Percentiles rank a stretch among this genome's conserved stretches.
Conservation (phyloP, 2,329 filamentous ascomycete genomes). For the Pseudogymnoascus sp. region DNA sequence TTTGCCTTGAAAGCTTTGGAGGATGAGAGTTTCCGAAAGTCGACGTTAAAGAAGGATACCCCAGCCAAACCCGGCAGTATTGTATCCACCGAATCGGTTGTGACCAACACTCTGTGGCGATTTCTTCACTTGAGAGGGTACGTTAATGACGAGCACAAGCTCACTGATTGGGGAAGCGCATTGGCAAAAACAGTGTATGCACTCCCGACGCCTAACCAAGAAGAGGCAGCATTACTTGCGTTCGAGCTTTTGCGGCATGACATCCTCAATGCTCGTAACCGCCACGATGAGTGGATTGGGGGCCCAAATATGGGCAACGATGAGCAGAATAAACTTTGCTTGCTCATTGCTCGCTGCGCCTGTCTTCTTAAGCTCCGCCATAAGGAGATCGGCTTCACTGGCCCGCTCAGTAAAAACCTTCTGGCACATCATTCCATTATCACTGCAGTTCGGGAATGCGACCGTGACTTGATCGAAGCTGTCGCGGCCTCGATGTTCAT, state of each 20-base stretch:
- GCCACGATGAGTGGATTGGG: slow-evolving; percentile 45
- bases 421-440: slow-evolving; percentile 79
- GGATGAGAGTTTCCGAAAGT: slow-evolving; percentile 59
- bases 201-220: slow-evolving; percentile 47
- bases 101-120: slow-evolving; percentile 70
- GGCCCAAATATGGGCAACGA: slow-evolving; percentile 49
- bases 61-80: slow-evolving; percentile 26
- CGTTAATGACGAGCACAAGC: slow-evolving; percentile 64
- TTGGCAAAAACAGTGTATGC: slow-evolving; percentile 60
- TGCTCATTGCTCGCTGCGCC: slow-evolving; percentile 79
- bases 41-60: slow-evolving; percentile 53
- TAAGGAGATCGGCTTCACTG: slow-evolving; percentile 81
- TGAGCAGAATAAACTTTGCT: slow-evolving; percentile 66
- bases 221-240: slow-evolving; percentile 73
- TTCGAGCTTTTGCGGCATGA: slow-evolving; percentile 77
- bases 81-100: slow-evolving; percentile 60
- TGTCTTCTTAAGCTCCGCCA: slow-evolving; percentile 77
- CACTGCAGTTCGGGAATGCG: slow-evolving; percentile 65
- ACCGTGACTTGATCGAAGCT: slow-evolving; percentile 79
- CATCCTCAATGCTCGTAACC: slow-evolving; percentile 62
- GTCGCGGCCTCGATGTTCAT: slow-evolving; percentile 73
- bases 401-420: slow-evolving; percentile 82
- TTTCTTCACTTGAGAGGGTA: slow-evolving; percentile 87
- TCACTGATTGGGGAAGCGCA: slow-evolving; percentile 78
- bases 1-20: slow-evolving; percentile 60